Percentiles rank a stretch among this genome's conserved stretches.
phyloP scores from a whole-genome alignment of 192 early-diverging fungal genomes.

The Dispira simplex region DNA sequence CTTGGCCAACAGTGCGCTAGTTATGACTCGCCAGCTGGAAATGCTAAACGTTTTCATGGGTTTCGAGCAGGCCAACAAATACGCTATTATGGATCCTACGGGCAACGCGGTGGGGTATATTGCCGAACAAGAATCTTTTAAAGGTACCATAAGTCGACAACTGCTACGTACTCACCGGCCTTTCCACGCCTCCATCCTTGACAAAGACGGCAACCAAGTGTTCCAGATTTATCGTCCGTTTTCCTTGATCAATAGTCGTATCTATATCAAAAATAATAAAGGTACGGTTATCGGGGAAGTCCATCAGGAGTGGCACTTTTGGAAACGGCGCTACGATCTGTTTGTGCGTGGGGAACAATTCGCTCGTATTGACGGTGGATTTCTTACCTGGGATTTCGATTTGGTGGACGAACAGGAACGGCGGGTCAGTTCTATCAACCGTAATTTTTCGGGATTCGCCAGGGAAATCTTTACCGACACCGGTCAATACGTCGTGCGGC shows the following conservation, averaged over 20 bases:
- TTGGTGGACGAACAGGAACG: constrained; percentile 23
- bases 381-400: constrained; percentile 70
- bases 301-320: constrained; percentile 72
- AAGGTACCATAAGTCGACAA: constrained; percentile 47
- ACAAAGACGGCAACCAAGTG: constrained; percentile 49
- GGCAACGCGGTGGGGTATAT: constrained; percentile 64
- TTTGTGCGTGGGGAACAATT: constrained; percentile 48
- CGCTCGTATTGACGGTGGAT: constrained; percentile 48
- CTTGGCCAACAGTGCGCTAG: constrained; percentile 2
- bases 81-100: constrained; percentile 50
- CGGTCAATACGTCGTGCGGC: constrained; percentile 2
- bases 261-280: constrained; percentile 44
- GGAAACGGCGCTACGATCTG: constrained; percentile 68
- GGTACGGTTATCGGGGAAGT: constrained; percentile 62
- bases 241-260: constrained; percentile 60
- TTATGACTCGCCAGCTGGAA: constrained; percentile 48
- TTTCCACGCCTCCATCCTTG: constrained; percentile 59
- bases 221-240: constrained; percentile 54
- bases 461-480: constrained; percentile 13
- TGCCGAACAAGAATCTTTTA: constrained; percentile 58
- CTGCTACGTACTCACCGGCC: constrained; percentile 53
- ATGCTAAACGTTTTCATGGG: constrained; percentile 69
- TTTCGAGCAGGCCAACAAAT: constrained; percentile 80
- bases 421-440: constrained; percentile 9
- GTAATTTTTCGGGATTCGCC: constrained; percentile 9